phyloP scores from a whole-genome alignment of 1,284 basidiomycete genomes.

The Ceratobasidium sp. region DNA sequence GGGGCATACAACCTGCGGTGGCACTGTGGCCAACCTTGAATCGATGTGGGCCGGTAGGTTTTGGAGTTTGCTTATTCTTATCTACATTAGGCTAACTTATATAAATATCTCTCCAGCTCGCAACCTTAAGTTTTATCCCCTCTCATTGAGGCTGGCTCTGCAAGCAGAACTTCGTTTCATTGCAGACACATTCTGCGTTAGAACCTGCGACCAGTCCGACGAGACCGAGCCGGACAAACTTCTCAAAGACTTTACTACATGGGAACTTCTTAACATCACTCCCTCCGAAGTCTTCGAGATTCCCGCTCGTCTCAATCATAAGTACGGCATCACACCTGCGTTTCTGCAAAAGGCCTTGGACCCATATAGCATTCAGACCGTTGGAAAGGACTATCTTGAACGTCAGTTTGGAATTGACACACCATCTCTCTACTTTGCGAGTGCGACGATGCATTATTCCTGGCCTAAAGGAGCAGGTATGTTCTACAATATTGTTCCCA shows the following conservation, averaged over 20 bases:
- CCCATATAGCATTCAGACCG: constrained; percentile 52
- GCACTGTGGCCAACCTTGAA: constrained; percentile 61
- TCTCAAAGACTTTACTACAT: constrained; percentile 49
- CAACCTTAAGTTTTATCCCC: constrained; percentile 59
- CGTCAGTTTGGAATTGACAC: constrained; percentile 50
- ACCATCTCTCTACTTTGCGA: constrained; percentile 51
- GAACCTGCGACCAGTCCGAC: no score
- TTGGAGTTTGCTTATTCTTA: constrained; percentile 9
- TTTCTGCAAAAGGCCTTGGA: constrained; percentile 50
- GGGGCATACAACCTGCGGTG: constrained; percentile 62
- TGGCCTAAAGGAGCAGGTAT: constrained; percentile 63
- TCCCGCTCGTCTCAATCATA: constrained; percentile 49
- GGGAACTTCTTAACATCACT: constrained; percentile 55
- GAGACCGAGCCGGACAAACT: constrained; percentile 43
- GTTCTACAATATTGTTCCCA: neutral
- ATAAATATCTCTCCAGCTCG: constrained; percentile 52
- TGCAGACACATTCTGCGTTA: no score
- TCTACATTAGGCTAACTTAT: constrained; percentile 33
- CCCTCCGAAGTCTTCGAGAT: constrained; percentile 51
- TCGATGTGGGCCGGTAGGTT: constrained; percentile 57
- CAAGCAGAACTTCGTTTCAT: constrained; percentile 42
- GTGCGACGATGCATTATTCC: constrained; percentile 59
- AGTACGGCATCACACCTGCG: constrained; percentile 52
- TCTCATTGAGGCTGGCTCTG: constrained; percentile 54
- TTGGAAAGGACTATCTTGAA: constrained; percentile 55